These are phyloP conservation scores for Orbilia javanica DNA, from an alignment of 2,329 filamentous ascomycete genomes.

Conservation along the genomic window DNA sequence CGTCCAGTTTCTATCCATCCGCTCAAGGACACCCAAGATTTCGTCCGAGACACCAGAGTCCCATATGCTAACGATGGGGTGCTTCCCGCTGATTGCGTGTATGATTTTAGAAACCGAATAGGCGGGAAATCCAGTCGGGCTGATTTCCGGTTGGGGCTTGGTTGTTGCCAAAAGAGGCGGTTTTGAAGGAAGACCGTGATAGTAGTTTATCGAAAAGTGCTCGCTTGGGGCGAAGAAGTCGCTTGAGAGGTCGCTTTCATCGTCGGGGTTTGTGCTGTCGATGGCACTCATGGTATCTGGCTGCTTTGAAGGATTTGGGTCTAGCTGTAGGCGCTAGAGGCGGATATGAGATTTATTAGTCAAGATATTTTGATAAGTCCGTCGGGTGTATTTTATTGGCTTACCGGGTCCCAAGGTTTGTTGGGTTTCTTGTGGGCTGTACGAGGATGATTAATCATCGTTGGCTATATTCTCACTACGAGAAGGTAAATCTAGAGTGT, in stretches of 20 bases:
- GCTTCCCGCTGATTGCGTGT: not conserved
- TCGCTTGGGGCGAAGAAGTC: not conserved
- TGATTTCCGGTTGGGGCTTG: not conserved
- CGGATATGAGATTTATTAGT: not conserved
- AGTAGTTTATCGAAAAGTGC: conserved; percentile 7
- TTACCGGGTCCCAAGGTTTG: not conserved
- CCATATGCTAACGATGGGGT: not conserved
- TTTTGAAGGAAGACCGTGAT: not conserved
- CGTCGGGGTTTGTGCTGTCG: not conserved
- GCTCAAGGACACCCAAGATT: not conserved
- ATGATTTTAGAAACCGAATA: not conserved
- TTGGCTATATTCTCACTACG: not conserved
- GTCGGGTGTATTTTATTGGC: not conserved
- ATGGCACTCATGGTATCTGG: not conserved
- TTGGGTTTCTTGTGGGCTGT: not conserved
- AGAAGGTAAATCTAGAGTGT: not conserved
- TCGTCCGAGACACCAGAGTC: not conserved
- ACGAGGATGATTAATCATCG: not conserved
- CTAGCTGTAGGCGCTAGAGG: not conserved
- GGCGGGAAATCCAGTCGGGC: not conserved
- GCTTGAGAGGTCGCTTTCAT: not conserved
- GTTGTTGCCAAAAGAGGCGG: conserved; percentile 7
- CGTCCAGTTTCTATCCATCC: conserved; percentile 1
- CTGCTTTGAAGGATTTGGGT: not conserved
- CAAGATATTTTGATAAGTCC: not conserved